phyloP scores from a whole-genome alignment of 176 grass and related monocot species.

The Otatea glauca region DNA sequence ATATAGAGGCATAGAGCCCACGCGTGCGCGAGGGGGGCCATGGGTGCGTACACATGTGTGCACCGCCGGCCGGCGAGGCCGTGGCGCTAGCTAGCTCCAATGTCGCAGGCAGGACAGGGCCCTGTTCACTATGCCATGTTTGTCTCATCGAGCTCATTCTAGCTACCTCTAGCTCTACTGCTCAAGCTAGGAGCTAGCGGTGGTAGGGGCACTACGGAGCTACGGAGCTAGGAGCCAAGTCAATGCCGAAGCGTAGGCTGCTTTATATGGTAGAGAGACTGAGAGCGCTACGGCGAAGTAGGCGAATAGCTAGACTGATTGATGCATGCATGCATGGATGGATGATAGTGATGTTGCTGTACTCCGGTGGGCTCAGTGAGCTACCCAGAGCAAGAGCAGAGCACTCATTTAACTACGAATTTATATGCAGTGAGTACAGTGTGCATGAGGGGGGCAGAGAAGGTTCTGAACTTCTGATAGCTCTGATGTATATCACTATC shows the following conservation, averaged over 20 bases:
- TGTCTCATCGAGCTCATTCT: constrained; percentile 5
- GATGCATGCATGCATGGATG: constrained; percentile 31
- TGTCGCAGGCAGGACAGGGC: constrained; percentile 29
- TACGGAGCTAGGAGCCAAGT: constrained; percentile 36
- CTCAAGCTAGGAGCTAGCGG: neutral
- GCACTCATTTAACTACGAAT: constrained; percentile 18
- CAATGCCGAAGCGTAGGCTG: constrained; percentile 40
- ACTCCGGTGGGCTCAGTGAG: neutral
- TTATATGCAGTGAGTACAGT: constrained; percentile 8
- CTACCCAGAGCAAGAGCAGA: neutral
- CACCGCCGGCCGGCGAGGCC: constrained; percentile 41
- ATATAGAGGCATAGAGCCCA: neutral
- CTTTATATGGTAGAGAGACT: constrained; percentile 21
- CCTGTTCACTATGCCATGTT: constrained; percentile 13
- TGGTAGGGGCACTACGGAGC: neutral
- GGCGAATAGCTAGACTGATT: constrained; percentile 35
- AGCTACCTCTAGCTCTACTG: neutral
- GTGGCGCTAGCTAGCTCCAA: constrained; percentile 4
- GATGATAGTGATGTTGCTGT: constrained; percentile 13
- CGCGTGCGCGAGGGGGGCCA: constrained; percentile 37
- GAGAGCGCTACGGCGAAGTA: constrained; percentile 40
- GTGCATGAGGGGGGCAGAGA: neutral
- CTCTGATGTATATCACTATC: neutral
- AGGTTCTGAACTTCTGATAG: constrained; percentile 39
- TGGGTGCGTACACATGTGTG: neutral